Conservation (phyloP, 495 filamentous ascomycete genomes). For the Echria macrotheca region DNA sequence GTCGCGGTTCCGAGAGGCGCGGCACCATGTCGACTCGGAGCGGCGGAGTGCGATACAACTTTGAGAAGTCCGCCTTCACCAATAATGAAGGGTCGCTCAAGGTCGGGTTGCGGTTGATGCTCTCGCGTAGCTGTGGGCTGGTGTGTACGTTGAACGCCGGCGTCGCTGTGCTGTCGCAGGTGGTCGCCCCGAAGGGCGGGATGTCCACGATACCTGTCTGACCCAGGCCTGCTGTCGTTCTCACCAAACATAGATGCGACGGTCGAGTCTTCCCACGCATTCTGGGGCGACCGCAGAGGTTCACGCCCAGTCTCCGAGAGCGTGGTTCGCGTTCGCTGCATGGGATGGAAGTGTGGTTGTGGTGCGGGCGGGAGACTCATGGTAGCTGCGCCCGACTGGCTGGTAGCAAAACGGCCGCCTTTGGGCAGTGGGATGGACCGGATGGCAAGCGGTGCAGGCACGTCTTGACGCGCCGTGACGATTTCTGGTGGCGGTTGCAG, state of each 20-base stretch:
- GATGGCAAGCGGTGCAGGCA: conserved; percentile 15
- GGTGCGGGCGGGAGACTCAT: conserved; percentile 16
- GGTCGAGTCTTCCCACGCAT: conserved; percentile 35
- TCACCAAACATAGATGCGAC: conserved; percentile 34
- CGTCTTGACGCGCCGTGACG: conserved; percentile 16
- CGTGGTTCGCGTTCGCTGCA: conserved; percentile 26
- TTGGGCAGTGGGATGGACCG: conserved; percentile 22
- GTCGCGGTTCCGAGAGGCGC: no score
- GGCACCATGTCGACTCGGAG: no score
- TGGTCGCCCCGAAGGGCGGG: conserved; percentile 9
- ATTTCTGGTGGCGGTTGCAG: conserved; percentile 28
- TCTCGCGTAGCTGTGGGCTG: conserved; percentile 16
- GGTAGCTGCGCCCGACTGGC: conserved; percentile 17
- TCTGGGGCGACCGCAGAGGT: conserved; percentile 14
- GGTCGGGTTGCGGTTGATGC: no score
- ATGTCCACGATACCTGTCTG: conserved; percentile 21
- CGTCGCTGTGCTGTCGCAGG: conserved; percentile 24
- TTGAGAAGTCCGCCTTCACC: conserved; percentile 29
- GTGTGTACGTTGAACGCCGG: conserved; percentile 13
- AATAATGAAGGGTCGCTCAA: conserved; percentile 30
- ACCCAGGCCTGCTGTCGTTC: conserved; percentile 23
- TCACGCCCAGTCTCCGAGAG: conserved; percentile 26
- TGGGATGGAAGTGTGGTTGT: conserved; percentile 24
- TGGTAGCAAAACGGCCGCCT: conserved; percentile 12
- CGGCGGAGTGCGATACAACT: conserved; percentile 18